Percentiles rank a stretch among this genome's conserved stretches.
These are phyloP conservation scores for Neoscytalidium dimidiatum DNA, from an alignment of 2,329 filamentous ascomycete genomes.

Conservation along the genomic window DNA sequence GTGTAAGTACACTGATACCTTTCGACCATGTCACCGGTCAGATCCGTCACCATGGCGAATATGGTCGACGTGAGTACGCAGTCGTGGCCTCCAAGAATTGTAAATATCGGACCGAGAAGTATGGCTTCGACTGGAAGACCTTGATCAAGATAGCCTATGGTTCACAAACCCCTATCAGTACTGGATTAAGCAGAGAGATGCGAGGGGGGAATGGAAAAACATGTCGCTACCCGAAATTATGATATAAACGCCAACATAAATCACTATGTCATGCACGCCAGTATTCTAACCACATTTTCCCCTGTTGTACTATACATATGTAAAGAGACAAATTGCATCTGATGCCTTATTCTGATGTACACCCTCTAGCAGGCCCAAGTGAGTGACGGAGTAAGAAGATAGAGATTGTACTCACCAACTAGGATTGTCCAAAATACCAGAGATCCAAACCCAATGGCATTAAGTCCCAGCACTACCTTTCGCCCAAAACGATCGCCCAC, in stretches of 20 bases:
- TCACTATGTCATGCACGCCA: too few species aligned
- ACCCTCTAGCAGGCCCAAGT: too few species aligned
- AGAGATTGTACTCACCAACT: constrained; percentile 36
- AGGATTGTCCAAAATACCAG: constrained; percentile 34
- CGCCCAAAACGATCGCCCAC: constrained; percentile 33
- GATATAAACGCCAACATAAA: too few species aligned
- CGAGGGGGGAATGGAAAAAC: too few species aligned
- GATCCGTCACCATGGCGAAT: constrained; percentile 34
- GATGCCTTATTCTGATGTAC: too few species aligned
- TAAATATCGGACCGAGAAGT: constrained; percentile 32
- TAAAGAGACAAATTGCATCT: too few species aligned
- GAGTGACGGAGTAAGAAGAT: too few species aligned
- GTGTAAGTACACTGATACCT: constrained; percentile 21
- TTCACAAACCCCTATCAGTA: not conserved
- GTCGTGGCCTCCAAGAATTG: constrained; percentile 34
- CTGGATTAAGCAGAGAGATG: too few species aligned
- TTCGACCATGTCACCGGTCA: constrained; percentile 35
- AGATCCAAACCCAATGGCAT: constrained; percentile 33
- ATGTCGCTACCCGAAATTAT: too few species aligned
- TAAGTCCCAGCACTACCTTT: constrained; percentile 33
- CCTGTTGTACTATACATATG: too few species aligned
- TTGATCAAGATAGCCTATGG: constrained; percentile 28
- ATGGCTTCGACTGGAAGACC: constrained; percentile 34
- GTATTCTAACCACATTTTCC: too few species aligned
- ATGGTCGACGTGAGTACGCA: constrained; percentile 39